Evolutionary conservation across 2,329 filamentous ascomycete genomes (phyloP), one percentile per base, ranked within the genome.

Genomic region (Exophiala sideris): DNA sequence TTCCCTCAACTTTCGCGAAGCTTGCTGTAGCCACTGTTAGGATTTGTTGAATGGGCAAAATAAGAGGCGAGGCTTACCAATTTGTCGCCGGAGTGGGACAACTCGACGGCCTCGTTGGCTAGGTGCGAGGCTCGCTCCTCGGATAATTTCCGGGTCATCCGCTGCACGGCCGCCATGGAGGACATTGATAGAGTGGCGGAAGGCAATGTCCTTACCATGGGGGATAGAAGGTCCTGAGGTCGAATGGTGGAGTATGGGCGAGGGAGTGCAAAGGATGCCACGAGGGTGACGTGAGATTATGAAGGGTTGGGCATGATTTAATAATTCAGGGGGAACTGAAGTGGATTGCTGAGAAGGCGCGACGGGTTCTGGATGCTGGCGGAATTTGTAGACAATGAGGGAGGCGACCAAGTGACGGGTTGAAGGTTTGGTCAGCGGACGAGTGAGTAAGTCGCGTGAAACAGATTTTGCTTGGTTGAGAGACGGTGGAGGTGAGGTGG

Each of bases 1-100:
- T 68, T 77, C 74, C 65, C 74, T 71, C 50, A 78, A 68, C 60
- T 75, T 76, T 58, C 73, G 66, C 39, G 73, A 74, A 35, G 74
- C 75, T 52, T 73, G 71, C 75, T 77, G 56, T 20, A 52, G 36
- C 54, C 40, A 29, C 46, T 53, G 58, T 60, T 29, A 60, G 51
- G 39, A 39, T n/a, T 12, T 11, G 3, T 39, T 18, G 4, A 12
- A 20, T 10, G n/a, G 21, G 14, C 20, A 20, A 39, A 38, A n/a
- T 14, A 34, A 20, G 52, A 20, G 14, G 29, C 38, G 34, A 51
- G 42, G 62, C 67, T 41, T 68, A 76, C 75, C 69, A 75, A 73
- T 57, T 70, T 70, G 63, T 75, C 69, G 52, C 74, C 74, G 53
- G 73, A 67, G 60, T 74, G 70, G 42, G 73, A 69, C 59, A 78